A percentile compares a stretch with the other conserved stretches of the same genome.
Conservation (phyloP, 768 basidiomycete species). For the Lactarius pseudohatsudake region DNA sequence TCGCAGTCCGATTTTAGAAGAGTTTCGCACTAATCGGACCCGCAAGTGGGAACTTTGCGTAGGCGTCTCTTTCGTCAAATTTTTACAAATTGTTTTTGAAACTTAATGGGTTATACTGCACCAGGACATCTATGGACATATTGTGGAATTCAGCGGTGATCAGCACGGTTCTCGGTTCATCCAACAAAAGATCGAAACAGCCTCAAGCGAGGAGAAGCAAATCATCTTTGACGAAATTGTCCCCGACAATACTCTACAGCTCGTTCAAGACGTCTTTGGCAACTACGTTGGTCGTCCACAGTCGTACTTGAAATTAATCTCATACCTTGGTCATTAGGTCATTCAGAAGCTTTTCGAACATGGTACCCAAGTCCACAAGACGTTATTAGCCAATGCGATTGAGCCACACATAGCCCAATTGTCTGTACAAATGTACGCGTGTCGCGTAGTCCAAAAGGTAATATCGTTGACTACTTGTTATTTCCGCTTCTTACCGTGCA, state of each 20-base stretch:
- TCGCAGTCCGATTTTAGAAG: conserved; percentile 76
- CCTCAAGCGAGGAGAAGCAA: conserved; percentile 77
- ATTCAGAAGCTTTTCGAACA: conserved; percentile 93
- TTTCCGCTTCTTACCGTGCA: conserved; percentile 26
- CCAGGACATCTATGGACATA: conserved; percentile 82
- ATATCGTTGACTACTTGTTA: conserved; percentile 18
- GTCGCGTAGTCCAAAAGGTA: conserved; percentile 93
- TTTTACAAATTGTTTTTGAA: not conserved
- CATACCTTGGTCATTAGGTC: conserved; percentile 50
- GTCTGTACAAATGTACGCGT: conserved; percentile 93
- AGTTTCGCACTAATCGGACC: conserved; percentile 78
- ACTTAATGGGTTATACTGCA: conserved; percentile 6
- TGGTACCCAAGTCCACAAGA: conserved; percentile 74
- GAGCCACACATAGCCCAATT: conserved; percentile 74
- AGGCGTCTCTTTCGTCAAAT: conserved; percentile 7
- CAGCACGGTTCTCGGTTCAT: conserved; percentile 99
- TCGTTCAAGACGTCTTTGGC: conserved; percentile 92
- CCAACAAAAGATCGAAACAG: conserved; percentile 79
- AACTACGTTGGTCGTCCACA: conserved; percentile 70
- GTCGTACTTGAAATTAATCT: conserved; percentile 11
- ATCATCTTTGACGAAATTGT: conserved; percentile 85
- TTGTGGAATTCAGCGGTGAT: conserved; percentile 91
- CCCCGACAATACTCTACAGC: conserved; percentile 65
- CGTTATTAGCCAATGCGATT: conserved; percentile 66
- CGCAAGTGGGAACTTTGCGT: conserved; percentile 78